phyloP scores from a whole-genome alignment of 1,139 yeast species.

The Yamadazyma oceani region DNA sequence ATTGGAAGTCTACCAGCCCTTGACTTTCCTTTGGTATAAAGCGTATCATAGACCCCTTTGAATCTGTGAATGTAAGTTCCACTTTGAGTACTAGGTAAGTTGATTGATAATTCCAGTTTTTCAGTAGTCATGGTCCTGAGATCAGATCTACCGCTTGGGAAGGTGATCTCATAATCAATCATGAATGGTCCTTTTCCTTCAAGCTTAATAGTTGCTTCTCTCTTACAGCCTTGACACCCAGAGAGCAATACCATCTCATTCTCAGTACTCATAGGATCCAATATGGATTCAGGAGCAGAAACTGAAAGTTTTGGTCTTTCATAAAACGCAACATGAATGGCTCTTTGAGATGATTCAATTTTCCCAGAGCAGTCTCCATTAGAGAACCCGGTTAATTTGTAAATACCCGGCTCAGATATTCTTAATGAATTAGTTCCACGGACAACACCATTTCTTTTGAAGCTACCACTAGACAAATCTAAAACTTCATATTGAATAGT shows the following conservation, averaged over 20 bases:
- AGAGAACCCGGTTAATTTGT: constrained; percentile 54
- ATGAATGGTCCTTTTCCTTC: constrained; percentile 73
- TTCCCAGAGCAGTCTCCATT: constrained; percentile 74
- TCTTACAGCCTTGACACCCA: constrained; percentile 34
- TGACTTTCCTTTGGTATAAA: constrained; percentile 53
- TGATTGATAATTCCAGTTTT: constrained; percentile 23
- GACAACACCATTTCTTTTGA: constrained; percentile 26
- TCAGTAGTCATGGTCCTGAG: constrained; percentile 33
- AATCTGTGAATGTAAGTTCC: constrained; percentile 68
- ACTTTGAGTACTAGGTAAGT: constrained; percentile 33
- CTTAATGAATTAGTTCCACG: constrained; percentile 39
- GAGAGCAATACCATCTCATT: constrained; percentile 26
- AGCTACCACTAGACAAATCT: constrained; percentile 8
- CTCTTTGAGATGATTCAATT: constrained; percentile 32
- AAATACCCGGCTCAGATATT: constrained; percentile 60
- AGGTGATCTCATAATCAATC: constrained; percentile 62
- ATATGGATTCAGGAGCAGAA: constrained; percentile 19
- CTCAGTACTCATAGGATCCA: constrained; percentile 8
- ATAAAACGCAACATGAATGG: constrained; percentile 48
- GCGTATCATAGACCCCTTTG: constrained; percentile 62
- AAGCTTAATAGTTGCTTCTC: constrained; percentile 26
- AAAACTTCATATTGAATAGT: constrained; percentile 25
- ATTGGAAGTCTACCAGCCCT: constrained; percentile 29
- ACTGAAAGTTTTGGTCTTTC: constrained; percentile 55
- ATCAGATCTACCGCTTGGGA: constrained; percentile 56